Evolutionary conservation across 2,329 filamentous ascomycete genomes (phyloP).

Genomic region (Plectosphaerella cucumerina): DNA sequence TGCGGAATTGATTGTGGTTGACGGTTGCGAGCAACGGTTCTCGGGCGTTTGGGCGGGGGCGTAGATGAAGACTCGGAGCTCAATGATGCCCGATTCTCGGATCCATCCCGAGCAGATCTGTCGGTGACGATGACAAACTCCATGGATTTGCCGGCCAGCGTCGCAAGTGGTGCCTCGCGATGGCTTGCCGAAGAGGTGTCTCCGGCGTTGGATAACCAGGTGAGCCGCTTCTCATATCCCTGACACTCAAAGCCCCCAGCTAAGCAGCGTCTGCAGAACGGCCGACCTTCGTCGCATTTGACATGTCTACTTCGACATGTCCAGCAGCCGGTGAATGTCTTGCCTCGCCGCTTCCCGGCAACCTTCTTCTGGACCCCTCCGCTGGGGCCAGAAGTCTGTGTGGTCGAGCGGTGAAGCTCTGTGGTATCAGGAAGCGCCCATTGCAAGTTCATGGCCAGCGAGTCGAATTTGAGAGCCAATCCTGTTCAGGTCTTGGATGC

Average conservation of each 20-base stretch:
- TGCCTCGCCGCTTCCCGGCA: slow-evolving; percentile 5
- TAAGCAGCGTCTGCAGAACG: slow-evolving; percentile 15
- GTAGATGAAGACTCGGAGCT: background rate
- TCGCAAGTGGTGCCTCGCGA: too few relatives aligned
- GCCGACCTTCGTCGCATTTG: slow-evolving; percentile 26
- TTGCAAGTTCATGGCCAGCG: too few relatives aligned
- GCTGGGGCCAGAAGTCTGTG: too few relatives aligned
- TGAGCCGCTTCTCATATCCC: slow-evolving; percentile 3
- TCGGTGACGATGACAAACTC: too few relatives aligned
- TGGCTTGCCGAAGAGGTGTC: background rate
- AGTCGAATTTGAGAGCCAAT: too few relatives aligned
- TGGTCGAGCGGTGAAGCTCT: too few relatives aligned
- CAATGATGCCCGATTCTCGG: background rate
- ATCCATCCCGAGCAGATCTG: background rate
- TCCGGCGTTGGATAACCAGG: background rate
- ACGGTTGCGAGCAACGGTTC: background rate
- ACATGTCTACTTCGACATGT: slow-evolving; percentile 30
- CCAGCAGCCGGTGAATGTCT: slow-evolving; percentile 29
- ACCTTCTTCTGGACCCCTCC: too few relatives aligned
- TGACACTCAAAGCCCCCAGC: slow-evolving; percentile 2
- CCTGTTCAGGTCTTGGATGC: too few relatives aligned
- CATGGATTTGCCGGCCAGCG: too few relatives aligned
- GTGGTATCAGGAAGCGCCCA: too few relatives aligned
- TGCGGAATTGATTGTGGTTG: too few relatives aligned
- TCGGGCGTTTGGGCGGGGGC: background rate